phyloP scores from a whole-genome alignment of 2,329 filamentous ascomycete species.

The Talaromyces sp. region DNA sequence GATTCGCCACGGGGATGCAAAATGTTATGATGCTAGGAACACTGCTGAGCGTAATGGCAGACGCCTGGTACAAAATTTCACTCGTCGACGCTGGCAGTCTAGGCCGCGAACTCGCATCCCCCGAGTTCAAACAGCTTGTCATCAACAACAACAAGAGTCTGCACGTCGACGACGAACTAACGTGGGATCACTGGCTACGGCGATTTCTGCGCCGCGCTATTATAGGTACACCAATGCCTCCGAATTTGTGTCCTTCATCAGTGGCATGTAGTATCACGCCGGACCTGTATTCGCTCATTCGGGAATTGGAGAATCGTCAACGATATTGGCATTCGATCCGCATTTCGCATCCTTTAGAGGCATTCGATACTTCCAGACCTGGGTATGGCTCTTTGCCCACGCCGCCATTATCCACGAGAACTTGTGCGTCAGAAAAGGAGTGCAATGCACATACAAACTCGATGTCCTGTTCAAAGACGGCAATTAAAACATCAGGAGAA shows the following conservation, averaged over 20 bases:
- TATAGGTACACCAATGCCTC: slow-evolving; percentile 30
- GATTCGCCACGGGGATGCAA: slow-evolving; percentile 41
- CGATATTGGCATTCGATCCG: slow-evolving; percentile 37
- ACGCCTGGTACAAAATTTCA: slow-evolving; percentile 42
- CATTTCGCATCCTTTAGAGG: neutral
- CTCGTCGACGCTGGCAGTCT: slow-evolving; percentile 36
- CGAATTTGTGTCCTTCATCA: slow-evolving; percentile 19
- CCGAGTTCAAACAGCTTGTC: slow-evolving; percentile 28
- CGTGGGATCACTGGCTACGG: slow-evolving; percentile 40
- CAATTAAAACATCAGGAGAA: neutral
- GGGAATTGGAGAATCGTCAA: slow-evolving; percentile 43
- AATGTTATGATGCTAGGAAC: slow-evolving; percentile 48
- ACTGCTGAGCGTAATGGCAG: slow-evolving; percentile 43
- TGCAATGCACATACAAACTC: neutral
- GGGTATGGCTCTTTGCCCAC: neutral
- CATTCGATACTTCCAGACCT: neutral
- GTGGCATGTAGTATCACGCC: slow-evolving; percentile 32
- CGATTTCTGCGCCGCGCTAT: slow-evolving; percentile 35
- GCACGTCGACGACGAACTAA: slow-evolving; percentile 23
- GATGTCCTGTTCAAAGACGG: neutral
- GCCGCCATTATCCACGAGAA: neutral
- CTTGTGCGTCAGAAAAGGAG: neutral
- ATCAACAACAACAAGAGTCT: slow-evolving; percentile 24
- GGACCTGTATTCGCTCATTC: slow-evolving; percentile 36
- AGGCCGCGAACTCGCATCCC: slow-evolving; percentile 32